Percentiles rank a stretch among this genome's conserved stretches.
Evolutionary conservation across 2,329 filamentous ascomycete species (phyloP).

Genomic region (Trematosphaeria pertusa): DNA sequence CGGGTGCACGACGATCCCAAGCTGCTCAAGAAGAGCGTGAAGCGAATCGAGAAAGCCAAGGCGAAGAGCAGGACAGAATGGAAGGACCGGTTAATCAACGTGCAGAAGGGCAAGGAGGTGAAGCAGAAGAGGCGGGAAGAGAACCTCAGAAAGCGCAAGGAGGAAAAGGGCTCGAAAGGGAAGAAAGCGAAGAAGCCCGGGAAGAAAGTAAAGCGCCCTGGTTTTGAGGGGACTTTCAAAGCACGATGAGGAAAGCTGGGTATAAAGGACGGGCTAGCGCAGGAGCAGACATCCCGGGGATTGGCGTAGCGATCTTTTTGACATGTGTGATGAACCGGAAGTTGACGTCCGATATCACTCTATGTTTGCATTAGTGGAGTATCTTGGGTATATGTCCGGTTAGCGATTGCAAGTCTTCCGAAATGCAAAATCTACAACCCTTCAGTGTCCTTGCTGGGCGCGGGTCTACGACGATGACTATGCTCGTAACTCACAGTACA

Average conservation of each 20-base stretch:
- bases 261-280: too few species aligned
- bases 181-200: slow-evolving; percentile 62
- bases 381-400: slow-evolving; percentile 9
- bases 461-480: too few species aligned
- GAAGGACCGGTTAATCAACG: slow-evolving; percentile 55
- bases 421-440: too few species aligned
- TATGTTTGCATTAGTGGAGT: slow-evolving; percentile 9
- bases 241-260: slow-evolving; percentile 45
- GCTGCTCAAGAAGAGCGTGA: slow-evolving; percentile 86
- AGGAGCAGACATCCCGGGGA: too few species aligned
- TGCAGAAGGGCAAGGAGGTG: slow-evolving; percentile 56
- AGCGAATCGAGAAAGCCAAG: slow-evolving; percentile 89
- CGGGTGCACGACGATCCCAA: slow-evolving; percentile 86
- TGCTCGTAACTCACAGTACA: too few species aligned
- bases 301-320: too few species aligned
- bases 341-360: too few species aligned
- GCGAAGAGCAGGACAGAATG: slow-evolving; percentile 92
- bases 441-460: too few species aligned
- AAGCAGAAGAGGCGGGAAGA: slow-evolving; percentile 59
- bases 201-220: slow-evolving; percentile 57
- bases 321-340: too few species aligned
- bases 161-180: slow-evolving; percentile 78
- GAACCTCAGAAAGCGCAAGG: slow-evolving; percentile 73
- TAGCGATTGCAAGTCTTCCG: too few species aligned
- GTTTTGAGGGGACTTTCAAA: slow-evolving; percentile 72